Evolutionary conservation across 371 early-diverging fungal genomes (phyloP), one percentile per base, ranked within the genome.

Genomic region (Apophysomyces variabilis): DNA sequence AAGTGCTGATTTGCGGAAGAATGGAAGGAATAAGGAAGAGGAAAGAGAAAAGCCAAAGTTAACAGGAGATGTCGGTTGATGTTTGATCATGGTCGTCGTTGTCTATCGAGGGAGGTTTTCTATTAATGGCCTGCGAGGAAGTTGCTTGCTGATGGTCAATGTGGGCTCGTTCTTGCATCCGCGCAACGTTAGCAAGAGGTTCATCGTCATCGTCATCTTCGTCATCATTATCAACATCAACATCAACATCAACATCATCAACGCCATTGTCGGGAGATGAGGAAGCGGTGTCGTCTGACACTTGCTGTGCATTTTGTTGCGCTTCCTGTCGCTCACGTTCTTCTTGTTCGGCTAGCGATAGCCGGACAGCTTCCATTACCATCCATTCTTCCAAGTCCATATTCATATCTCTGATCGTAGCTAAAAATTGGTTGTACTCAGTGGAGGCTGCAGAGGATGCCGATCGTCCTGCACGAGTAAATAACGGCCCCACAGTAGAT

Each of bases 301-400:
- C 13, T 6, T 18, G 12, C 3, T 45, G 46, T 13, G 46, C 46
- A 18, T 45, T 18, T 45, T n/a, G 16, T 18, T 45, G 46, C 8
- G 46, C 46, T 45, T 45, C n/a, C 46, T 45, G 46, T 13, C 46
- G 13, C 18, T 76, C 65, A 7, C 71, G 66, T 38, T 85, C 85
- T 57, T 89, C 86, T 67, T 85, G 82, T 67, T 89, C 92, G 64
- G 84, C 79, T 63, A 93, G 75, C 58, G 91, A 90, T 60, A 83
- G 77, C 26, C 95, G 77, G 57, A 96, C 92, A 0, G 96, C 97
- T 74, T 96, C 95, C 88, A 93, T 90, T 0, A 96, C 78, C 95
- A 96, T 90, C 74, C 93, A 74, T 70, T 96, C 96, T 59, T 96
- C 96, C 37, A 96, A 64, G 68, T 96, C 94, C 65, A 85, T 89